These are phyloP conservation scores for Plasmopara muralis DNA, from an alignment of 352 stramenopile species.

Conservation along the genomic window DNA sequence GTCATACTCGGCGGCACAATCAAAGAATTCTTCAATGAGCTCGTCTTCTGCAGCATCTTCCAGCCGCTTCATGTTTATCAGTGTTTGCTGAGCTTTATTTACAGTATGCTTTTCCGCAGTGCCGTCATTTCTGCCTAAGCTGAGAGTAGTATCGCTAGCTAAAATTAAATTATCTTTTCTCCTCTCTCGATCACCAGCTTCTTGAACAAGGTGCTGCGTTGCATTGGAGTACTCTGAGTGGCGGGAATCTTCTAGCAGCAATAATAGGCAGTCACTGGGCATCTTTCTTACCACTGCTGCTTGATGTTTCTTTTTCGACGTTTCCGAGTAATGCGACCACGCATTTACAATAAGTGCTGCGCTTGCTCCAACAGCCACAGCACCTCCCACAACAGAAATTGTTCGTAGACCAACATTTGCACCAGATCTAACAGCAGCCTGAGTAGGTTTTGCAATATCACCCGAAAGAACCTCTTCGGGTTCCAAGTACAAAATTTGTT, in stretches of 20 bases:
- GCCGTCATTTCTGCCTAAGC: conserved; percentile 2
- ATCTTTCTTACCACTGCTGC: conserved; percentile 67
- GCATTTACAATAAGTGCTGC: conserved; percentile 72
- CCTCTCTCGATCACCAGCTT: conserved; percentile 25
- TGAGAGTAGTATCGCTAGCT: conserved; percentile 6
- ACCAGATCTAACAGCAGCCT: conserved; percentile 17
- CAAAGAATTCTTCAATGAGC: conserved; percentile 81
- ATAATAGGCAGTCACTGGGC: conserved; percentile 58
- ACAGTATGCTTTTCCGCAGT: conserved; percentile 11
- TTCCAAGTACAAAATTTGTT: conserved; percentile 72
- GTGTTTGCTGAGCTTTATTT: conserved; percentile 21
- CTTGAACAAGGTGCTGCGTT: conserved; percentile 26
- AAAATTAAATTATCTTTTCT: conserved; percentile 18
- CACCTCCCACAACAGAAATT: conserved; percentile 63
- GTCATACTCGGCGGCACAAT: conserved; percentile 59
- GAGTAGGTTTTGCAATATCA: conserved; percentile 35
- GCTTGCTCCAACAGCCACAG: conserved; percentile 69
- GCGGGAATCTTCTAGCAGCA: conserved; percentile 64
- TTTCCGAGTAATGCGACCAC: conserved; percentile 79
- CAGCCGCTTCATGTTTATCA: conserved; percentile 27
- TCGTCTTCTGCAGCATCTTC: conserved; percentile 40
- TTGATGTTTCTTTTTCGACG: conserved; percentile 50
- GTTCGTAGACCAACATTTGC: conserved; percentile 35
- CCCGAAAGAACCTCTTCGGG: conserved; percentile 65
- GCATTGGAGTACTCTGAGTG: conserved; percentile 22